phyloP scores from a whole-genome alignment of 352 stramenopile genomes.

The Blastocystis sp. region DNA sequence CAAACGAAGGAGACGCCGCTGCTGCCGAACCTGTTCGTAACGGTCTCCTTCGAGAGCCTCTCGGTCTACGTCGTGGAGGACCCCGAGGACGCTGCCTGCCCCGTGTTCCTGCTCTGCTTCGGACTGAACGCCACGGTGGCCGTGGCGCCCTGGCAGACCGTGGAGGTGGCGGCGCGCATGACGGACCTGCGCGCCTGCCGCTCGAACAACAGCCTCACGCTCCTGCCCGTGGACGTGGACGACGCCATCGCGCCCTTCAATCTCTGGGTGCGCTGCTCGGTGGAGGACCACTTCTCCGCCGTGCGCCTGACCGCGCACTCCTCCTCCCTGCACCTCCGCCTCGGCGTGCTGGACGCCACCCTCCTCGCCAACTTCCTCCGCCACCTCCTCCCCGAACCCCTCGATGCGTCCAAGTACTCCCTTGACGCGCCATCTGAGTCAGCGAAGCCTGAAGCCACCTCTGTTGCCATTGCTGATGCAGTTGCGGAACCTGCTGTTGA shows the following conservation, averaged over 20 bases:
- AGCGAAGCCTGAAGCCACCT: no score
- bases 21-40: conserved; percentile 50
- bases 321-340: conserved; percentile 8
- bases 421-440: no score
- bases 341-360: conserved; percentile 61
- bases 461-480: no score
- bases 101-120: conserved; percentile 63
- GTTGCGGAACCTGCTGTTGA: no score
- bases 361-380: conserved; percentile 30
- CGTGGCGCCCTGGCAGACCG: conserved; percentile 32
- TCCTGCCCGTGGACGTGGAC: conserved; percentile 29
- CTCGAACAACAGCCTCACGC: not conserved
- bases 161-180: not conserved
- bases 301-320: conserved; percentile 2
- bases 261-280: not conserved
- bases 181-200: conserved; percentile 7
- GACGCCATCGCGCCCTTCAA: conserved; percentile 56
- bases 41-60: conserved; percentile 33
- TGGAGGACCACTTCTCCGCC: conserved; percentile 17
- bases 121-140: conserved; percentile 12
- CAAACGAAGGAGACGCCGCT: not conserved
- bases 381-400: conserved; percentile 10
- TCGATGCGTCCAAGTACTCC: not conserved
- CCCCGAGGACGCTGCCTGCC: not conserved
- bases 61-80: conserved; percentile 47